These are phyloP conservation scores for Nothophaeocryptopus gaeumannii DNA, from an alignment of 2,329 filamentous ascomycete genomes.

Conservation along the genomic window DNA sequence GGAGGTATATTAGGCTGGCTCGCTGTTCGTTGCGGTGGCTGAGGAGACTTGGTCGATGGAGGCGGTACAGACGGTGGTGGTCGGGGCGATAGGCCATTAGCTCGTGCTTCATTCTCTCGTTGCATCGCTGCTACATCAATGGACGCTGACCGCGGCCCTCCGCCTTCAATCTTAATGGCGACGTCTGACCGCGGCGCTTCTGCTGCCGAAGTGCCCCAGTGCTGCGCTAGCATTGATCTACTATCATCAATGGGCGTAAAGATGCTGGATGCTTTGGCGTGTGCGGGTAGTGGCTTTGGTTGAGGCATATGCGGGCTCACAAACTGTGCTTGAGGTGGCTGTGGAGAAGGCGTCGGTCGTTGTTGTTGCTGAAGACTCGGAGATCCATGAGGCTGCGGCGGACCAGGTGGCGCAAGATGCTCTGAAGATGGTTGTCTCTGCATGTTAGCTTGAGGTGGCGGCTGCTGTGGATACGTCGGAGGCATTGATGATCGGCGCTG, in stretches of 20 bases:
- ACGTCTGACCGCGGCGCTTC: conserved; percentile 46
- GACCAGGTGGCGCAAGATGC: conserved; percentile 35
- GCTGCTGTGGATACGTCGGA: conserved; percentile 62
- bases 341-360: conserved; percentile 45
- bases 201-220: conserved; percentile 59
- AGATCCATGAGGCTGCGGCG: conserved; percentile 36
- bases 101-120: conserved; percentile 40
- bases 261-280: conserved; percentile 78
- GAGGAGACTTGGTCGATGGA: conserved; percentile 32
- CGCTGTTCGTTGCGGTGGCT: conserved; percentile 49
- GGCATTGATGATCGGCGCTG: conserved; percentile 71
- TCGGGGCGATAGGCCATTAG: conserved; percentile 53
- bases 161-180: conserved; percentile 42
- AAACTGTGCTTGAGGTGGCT: conserved; percentile 51
- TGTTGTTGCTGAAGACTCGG: conserved; percentile 34
- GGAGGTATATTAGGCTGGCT: conserved; percentile 65
- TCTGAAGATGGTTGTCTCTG: conserved; percentile 30
- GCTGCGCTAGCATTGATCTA: conserved; percentile 80
- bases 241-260: conserved; percentile 97
- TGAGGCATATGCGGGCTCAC: conserved; percentile 55
- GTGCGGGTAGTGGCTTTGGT: conserved; percentile 60
- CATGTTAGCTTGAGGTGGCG: conserved; percentile 56
- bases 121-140: conserved; percentile 60
- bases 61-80: conserved; percentile 43
- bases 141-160: conserved; percentile 58